Percentiles rank a stretch among this genome's conserved stretches.
These are phyloP conservation scores for Teratosphaeria destructans DNA, from an alignment of 2,329 filamentous ascomycete genomes.

Conservation along the genomic window DNA sequence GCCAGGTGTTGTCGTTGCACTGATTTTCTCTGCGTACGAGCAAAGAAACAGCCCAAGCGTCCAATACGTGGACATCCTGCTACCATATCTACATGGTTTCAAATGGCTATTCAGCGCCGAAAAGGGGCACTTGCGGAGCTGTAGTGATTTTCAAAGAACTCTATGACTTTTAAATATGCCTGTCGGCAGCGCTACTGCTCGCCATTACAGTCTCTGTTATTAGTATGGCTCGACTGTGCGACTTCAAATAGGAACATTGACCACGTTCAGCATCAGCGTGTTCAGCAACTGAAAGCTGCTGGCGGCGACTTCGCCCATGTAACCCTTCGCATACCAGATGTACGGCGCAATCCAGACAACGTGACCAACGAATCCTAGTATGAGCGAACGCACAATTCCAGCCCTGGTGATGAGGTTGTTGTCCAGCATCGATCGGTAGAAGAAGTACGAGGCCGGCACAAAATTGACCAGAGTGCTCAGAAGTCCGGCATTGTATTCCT, in stretches of 20 bases:
- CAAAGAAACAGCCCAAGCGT: no score
- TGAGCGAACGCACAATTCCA: background rate
- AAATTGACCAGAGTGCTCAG: background rate
- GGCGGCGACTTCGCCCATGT: background rate
- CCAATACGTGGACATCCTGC: no score
- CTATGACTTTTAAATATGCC: no score
- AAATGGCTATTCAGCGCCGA: no score
- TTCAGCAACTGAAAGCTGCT: background rate
- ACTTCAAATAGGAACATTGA: background rate
- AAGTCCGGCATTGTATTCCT: background rate
- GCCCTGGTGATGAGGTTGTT: background rate
- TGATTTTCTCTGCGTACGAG: no score
- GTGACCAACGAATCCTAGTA: background rate
- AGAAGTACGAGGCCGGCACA: background rate
- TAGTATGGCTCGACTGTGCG: background rate
- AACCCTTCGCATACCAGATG: background rate
- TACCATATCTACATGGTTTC: no score
- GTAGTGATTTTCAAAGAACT: no score
- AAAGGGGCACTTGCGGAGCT: no score
- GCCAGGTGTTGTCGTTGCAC: no score
- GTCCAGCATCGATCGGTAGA: background rate
- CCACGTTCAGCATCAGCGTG: background rate
- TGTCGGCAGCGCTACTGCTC: no score
- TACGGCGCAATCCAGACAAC: background rate
- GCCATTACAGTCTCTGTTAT: no score